These are phyloP conservation scores for Sequoia sempervirens DNA, from an alignment of 75 land plant genomes.

Conservation along the genomic window DNA sequence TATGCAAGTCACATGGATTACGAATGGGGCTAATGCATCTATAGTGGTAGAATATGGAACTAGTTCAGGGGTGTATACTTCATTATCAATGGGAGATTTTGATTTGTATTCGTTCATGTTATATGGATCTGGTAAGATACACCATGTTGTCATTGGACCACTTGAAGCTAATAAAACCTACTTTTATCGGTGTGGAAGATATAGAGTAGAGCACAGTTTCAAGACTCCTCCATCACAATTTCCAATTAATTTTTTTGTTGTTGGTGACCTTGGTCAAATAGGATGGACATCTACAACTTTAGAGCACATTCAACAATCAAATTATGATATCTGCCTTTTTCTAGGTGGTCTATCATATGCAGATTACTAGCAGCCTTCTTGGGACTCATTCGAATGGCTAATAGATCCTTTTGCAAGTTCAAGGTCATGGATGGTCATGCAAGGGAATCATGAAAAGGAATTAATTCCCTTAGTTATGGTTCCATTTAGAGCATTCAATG, in stretches of 20 bases:
- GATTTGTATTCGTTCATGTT: no score
- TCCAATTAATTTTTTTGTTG: not conserved
- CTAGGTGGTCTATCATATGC: constrained; percentile 94
- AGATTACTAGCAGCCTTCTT: constrained; percentile 68
- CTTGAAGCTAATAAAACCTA: no score
- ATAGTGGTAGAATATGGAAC: constrained; percentile 82
- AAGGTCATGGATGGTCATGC: no score
- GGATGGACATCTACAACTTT: constrained; percentile 77
- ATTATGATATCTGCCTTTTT: constrained; percentile 72
- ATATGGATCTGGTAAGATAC: no score
- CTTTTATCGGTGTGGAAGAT: no score
- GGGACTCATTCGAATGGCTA: constrained; percentile 88
- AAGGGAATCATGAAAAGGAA: no score
- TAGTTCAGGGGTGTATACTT: not conserved
- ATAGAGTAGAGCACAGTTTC: no score
- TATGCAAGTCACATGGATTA: constrained; percentile 80
- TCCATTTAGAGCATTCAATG: no score
- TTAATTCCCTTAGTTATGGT: no score
- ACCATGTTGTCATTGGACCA: no score
- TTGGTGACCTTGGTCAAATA: constrained; percentile 88
- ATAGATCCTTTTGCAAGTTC: constrained; percentile 85
- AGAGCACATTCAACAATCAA: constrained; percentile 56
- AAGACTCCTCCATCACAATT: no score
- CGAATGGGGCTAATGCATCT: constrained; percentile 36
- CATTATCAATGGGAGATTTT: no score